These are phyloP conservation scores for Arthrocladium fulminans DNA, from an alignment of 2,329 filamentous ascomycete species.

Conservation along the genomic window DNA sequence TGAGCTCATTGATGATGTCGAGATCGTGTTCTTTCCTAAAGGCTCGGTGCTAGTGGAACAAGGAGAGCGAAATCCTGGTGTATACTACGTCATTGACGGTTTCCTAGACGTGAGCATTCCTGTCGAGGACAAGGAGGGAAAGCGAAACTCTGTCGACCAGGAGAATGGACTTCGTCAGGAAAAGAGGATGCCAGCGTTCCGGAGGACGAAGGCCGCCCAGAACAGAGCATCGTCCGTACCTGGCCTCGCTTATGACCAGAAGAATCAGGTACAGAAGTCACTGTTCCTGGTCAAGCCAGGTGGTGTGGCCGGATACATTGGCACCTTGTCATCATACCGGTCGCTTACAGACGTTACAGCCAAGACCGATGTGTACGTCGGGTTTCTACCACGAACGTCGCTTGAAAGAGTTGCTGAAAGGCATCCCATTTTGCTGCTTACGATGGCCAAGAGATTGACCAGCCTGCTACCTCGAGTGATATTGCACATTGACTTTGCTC, in stretches of 20 bases:
- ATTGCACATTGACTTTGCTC: slow-evolving; percentile 91
- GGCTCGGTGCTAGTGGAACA: slow-evolving; percentile 91
- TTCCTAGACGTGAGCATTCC: slow-evolving; percentile 92
- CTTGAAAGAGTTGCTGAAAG: slow-evolving; percentile 87
- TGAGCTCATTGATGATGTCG: slow-evolving; percentile 83
- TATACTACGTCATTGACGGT: slow-evolving; percentile 96
- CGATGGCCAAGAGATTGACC: slow-evolving; percentile 91
- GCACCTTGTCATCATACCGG: slow-evolving; percentile 85
- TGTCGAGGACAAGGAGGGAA: slow-evolving; percentile 48
- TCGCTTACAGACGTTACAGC: slow-evolving; percentile 96
- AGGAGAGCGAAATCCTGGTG: slow-evolving; percentile 87
- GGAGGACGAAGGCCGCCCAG: slow-evolving; percentile 35
- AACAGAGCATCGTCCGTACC: slow-evolving; percentile 27
- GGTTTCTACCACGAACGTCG: slow-evolving; percentile 76
- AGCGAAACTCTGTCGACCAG: slow-evolving; percentile 20
- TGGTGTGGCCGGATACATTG: slow-evolving; percentile 86
- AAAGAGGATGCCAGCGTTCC: slow-evolving; percentile 24
- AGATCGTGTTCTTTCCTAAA: slow-evolving; percentile 95
- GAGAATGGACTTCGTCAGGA: slow-evolving; percentile 34
- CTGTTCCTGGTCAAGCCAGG: slow-evolving; percentile 91
- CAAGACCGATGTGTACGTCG: slow-evolving; percentile 97
- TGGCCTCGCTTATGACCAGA: slow-evolving; percentile 27
- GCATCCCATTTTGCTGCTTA: slow-evolving; percentile 84
- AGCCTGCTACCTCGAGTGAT: slow-evolving; percentile 81
- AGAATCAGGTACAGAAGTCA: slow-evolving; percentile 52